These are phyloP conservation scores for Aegilops bicornis DNA, from an alignment of 176 grass and related monocot genomes.

Conservation along the genomic window DNA sequence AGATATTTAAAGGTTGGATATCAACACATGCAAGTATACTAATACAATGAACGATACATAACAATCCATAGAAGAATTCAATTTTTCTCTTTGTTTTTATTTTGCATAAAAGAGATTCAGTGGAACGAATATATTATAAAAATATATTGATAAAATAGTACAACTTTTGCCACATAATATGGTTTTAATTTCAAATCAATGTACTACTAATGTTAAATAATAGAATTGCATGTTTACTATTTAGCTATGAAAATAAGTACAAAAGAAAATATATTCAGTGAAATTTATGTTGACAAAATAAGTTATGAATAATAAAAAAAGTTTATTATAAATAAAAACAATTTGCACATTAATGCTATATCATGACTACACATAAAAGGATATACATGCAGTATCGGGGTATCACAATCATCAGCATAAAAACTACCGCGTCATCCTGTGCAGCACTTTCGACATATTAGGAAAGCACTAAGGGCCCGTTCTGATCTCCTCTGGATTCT, in stretches of 20 bases:
- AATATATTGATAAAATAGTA: neutral
- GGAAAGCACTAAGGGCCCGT: no score
- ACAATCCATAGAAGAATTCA: neutral
- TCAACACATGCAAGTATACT: neutral
- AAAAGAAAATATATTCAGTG: neutral
- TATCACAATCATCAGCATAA: no score
- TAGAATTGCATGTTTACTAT: neutral
- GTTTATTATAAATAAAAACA: neutral
- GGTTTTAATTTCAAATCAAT: neutral
- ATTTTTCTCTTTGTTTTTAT: neutral
- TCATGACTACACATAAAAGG: no score
- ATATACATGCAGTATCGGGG: no score
- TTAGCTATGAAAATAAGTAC: neutral
- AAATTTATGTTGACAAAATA: neutral
- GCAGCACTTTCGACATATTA: no score
- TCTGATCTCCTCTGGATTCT: no score
- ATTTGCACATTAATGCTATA: no score
- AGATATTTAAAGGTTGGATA: neutral
- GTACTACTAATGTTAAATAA: neutral
- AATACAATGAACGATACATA: neutral
- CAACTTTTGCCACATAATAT: neutral
- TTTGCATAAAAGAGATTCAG: no score
- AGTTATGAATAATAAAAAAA: neutral
- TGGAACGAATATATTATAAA: no score
- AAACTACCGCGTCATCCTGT: no score